phyloP scores from a whole-genome alignment of 768 basidiomycete species.

The Boletus vermiculosoides region DNA sequence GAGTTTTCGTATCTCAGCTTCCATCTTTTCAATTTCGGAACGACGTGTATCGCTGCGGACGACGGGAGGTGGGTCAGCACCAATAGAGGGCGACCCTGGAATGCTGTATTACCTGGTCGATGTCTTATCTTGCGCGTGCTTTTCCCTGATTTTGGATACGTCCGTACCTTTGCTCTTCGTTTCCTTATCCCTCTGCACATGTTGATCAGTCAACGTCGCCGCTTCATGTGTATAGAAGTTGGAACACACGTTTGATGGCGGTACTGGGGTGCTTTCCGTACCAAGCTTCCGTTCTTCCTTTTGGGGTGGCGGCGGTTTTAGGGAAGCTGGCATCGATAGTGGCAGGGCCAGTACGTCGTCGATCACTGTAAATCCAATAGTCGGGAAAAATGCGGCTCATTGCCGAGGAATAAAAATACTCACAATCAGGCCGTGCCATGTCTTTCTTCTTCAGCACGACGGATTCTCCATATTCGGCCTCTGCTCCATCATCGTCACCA shows the following conservation, averaged over 20 bases:
- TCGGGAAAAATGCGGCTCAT: background rate
- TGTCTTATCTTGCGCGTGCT: slow-evolving; percentile 70
- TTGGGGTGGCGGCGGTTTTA: slow-evolving; percentile 4
- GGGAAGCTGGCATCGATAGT: slow-evolving; percentile 8
- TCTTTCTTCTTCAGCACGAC: slow-evolving; percentile 71
- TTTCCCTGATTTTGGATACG: slow-evolving; percentile 69
- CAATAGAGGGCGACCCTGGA: background rate
- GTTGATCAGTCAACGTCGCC: background rate
- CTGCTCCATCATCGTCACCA: slow-evolving; percentile 65
- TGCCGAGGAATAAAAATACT: slow-evolving; percentile 30
- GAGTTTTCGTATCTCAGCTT: slow-evolving; percentile 81
- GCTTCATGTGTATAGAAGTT: background rate
- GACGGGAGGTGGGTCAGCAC: slow-evolving; percentile 1
- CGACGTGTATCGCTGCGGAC: slow-evolving; percentile 56
- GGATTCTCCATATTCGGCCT: slow-evolving; percentile 54
- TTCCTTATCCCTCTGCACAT: slow-evolving; percentile 3
- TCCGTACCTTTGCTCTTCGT: slow-evolving; percentile 40
- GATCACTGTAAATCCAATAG: slow-evolving; percentile 24
- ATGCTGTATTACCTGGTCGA: slow-evolving; percentile 48
- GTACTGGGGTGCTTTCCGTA: background rate
- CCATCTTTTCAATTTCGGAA: slow-evolving; percentile 82
- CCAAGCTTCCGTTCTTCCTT: slow-evolving; percentile 1
- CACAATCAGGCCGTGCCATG: slow-evolving; percentile 82
- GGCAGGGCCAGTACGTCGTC: slow-evolving; percentile 10
- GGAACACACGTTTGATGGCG: slow-evolving; percentile 19